Base-by-base conservation (phyloP, 768 basidiomycete species). In the Phallus indusiatus region DNA sequence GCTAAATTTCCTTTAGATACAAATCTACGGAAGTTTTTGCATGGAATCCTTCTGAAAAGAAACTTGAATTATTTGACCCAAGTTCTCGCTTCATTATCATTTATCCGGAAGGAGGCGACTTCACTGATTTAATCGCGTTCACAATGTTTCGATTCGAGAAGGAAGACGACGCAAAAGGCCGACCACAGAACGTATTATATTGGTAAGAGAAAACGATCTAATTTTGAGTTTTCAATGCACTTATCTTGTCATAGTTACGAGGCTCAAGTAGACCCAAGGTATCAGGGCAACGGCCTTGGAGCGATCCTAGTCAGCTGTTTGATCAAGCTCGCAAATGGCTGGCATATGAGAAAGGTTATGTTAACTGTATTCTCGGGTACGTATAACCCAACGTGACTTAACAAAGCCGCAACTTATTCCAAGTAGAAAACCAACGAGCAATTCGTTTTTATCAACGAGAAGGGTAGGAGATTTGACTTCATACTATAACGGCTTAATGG, bases 311-410 rank as follows among this genome's bases (percentile, higher is more conserved):
- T 84, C 67, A 69, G 74, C 2, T 69, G 71, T 20, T 69, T 92
- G 18, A 70, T 70, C 20, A 70, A 70, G 8, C 77, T 91, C 16
- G 83, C 80, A 6, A 65, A 64, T 14, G 67, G 64, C 46, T 86
- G 77, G 72, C 61, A 67, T 1, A 86, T 92, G 84, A 71, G 81
- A 42, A 90, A 85, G 66, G 69, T 88, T 24, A 80, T 85, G 76
- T 77, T 93, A 16, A 93, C 90, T 0, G 86, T 83, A 1, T 78
- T 92, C 63, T 84, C 82, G 78, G 75, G 90, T 89, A 35, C n/a
- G 70, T 34, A 20, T 22, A 16, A 47, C 55, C 18, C n/a, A 62
- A 55, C 21, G 10, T 50, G 16, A 20, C 8, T 18, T n/a, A 17
- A 22, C 24, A 12, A 47, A 37, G 11, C 60, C 61, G 14, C n/a